Base-by-base conservation (phyloP, 140 eudicot species). In the Cichorium intybus region DNA sequence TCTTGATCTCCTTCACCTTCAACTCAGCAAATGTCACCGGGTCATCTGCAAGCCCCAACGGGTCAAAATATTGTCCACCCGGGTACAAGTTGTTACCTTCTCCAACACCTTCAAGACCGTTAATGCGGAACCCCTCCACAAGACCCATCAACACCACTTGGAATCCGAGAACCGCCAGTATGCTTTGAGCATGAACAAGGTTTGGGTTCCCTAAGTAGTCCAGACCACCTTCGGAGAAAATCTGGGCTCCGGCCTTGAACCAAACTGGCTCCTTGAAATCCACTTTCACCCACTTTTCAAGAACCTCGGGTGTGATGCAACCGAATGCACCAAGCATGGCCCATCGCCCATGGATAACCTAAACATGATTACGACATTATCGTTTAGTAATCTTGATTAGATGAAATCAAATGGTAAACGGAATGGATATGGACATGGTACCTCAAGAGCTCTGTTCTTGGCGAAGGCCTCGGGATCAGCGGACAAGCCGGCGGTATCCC, bases 401-500 rank as follows among this genome's bases (percentile, higher is more conserved):
- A 35, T 35, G 0, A 35, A 35, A 35, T 35, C 3, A 35, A 10
- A 8, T 10, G 43, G 10, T 3, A 31, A 7, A 35, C 9, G 43
- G 15, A 35, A 12, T 39, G 47, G 5, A 12, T 3, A 39, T 4
- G 47, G 17, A 11, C 3, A 39, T 39, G 57, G 59, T 62, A 87
- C 96, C 93, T 88, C 96, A 72, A 88, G 96, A 61, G 89, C 96
- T 46, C 93, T 68, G 89, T 88, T 88, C 72, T 58, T 79, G 35
- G 96, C 93, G 27, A 84, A 88, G 45, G 96, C 93, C 79, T 88
- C 93, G 4, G 96, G 96, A 69, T 88, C 96, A 62, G 96, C 96
- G 0, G 93, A 88, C 54, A 88, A 71, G 9, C 96, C 93, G 43
- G 96, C 96, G 17, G 96, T 84, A 63, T 88, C 96, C 96, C 96